Base-by-base conservation (phyloP, 129 eudicot species). In the Chrysanthemum makinoi region DNA sequence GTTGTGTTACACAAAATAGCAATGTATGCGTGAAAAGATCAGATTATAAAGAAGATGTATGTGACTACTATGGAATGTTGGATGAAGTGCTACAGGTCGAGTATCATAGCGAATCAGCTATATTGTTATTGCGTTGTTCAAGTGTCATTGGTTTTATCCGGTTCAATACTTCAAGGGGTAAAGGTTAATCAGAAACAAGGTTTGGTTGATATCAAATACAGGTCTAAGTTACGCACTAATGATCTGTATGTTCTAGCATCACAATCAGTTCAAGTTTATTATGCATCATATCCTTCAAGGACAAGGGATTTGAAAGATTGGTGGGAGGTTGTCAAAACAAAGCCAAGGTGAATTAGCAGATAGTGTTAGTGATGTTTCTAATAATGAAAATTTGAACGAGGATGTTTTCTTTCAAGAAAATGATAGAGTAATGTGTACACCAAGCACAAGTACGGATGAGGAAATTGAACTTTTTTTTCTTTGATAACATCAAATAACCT, bases 41-140 rank as follows among this genome's bases (percentile, higher is more conserved):
- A 1, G 18, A 13, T 66, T 66, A 48, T 8, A 7, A 66, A n/a
- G 57, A 49, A 2, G 2, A 20, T 4, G 72, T 47, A 22, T 52
- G 18, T 26, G 72, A 67, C 59, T 49, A 24, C 16, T 66, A 47
- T 66, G 73, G 72, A 24, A 50, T 26, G n/a, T 68, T 68, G 62
- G 48, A 19, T 24, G 72, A 68, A 47, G 62, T 51, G 5, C 0
- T 68, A 3, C 59, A 67, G 58, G 59, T 67, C 22, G 46, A 67
- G 24, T 67, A 48, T 20, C 72, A 24, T 12, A 10, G 47, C 10
- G 30, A 26, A 26, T 3, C 30, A 26, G 55, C 24, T 26, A 12
- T 51, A 26, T 16, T 2, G 6, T 68, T 0, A 10, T 30, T 8
- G 72, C 19, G 6, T 67, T 67, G 44, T 67, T 67, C 7, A 67